Base-by-base conservation (phyloP, 2,329 filamentous ascomycete genomes). In the Venturia oleaginea region DNA sequence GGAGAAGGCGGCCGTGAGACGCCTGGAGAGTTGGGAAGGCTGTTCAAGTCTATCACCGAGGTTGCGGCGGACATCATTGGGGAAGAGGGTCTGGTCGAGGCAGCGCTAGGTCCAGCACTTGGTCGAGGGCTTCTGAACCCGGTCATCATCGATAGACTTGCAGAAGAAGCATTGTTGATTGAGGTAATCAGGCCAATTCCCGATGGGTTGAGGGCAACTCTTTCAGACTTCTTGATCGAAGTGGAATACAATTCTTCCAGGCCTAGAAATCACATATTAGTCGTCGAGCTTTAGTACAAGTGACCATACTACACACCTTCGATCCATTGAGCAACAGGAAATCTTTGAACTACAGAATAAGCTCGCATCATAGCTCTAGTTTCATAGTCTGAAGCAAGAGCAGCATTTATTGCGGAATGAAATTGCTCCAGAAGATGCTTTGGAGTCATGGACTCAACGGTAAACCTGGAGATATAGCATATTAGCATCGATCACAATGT, bases 321-420 rank as follows among this genome's bases (percentile, higher is more conserved):
- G 61, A 87, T 79, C 86, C 86, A 88, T 69, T 87, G 84, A 3
- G 83, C 83, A 17, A 88, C 85, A n/a, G 86, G 86, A 75, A 88
- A 88, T 37, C 86, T 80, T 70, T 88, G 86, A 68, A 84, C 84
- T 3, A 83, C 84, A 22, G 84, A 86, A 64, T 84, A 79, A 43
- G 85, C 86, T 70, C 86, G 80, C 86, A 88, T 88, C 69, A 82
- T 78, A 0, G 82, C 82, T 64, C 86, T 77, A 32, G 81, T 81
- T 40, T 83, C 77, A 13, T 74, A 74, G 67, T 83, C 83, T 2
- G 84, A 86, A 63, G 78, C 81, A 63, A 88, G 72, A 1, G 86
- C 86, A 61, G 80, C 80, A 19, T 83, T 76, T 66, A 88, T 87
- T 13, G 86, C 84, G 67, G 80, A 78, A 71, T 83, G 85, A 76